Evolutionary conservation across 1,284 basidiomycete genomes (phyloP).

Genomic region (Inonotus hispidus): DNA sequence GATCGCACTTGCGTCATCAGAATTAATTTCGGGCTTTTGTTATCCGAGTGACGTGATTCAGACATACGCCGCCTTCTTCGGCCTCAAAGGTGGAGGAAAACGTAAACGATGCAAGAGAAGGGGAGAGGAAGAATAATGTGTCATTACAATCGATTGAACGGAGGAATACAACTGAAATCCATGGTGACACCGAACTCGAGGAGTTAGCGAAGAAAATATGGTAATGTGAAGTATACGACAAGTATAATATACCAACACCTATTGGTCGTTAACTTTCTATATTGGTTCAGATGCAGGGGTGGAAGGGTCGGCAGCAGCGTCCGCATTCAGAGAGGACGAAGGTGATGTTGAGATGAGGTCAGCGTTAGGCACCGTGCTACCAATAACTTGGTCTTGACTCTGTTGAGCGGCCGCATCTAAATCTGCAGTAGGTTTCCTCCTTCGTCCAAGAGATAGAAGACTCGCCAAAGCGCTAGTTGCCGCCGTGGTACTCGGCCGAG

Average conservation of each 20-base stretch:
- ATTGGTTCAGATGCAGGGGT: slow-evolving; percentile 8
- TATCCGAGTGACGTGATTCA: not conserved
- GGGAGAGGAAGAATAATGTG: too few relatives aligned
- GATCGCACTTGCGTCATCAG: not conserved
- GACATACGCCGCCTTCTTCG: not conserved
- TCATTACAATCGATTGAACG: not conserved
- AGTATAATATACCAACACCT: not conserved
- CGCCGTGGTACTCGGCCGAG: slow-evolving; percentile 3
- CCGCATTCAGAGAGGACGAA: not conserved
- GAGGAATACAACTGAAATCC: not conserved
- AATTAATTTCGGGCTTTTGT: not conserved
- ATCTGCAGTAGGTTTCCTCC: slow-evolving; percentile 1
- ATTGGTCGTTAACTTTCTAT: slow-evolving; percentile 6
- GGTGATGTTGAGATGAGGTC: not conserved
- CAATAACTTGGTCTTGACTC: not conserved
- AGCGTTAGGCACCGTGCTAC: not conserved
- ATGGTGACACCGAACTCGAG: not conserved
- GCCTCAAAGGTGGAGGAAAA: not conserved
- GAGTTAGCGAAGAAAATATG: not conserved
- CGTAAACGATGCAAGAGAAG: not conserved
- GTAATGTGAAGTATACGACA: not conserved
- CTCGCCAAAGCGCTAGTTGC: slow-evolving; percentile 15
- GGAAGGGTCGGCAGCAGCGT: not conserved
- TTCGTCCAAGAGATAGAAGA: slow-evolving; percentile 12
- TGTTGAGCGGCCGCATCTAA: not conserved